Conservation (phyloP, 1,284 basidiomycete species). For the Puccinia novopanici region DNA sequence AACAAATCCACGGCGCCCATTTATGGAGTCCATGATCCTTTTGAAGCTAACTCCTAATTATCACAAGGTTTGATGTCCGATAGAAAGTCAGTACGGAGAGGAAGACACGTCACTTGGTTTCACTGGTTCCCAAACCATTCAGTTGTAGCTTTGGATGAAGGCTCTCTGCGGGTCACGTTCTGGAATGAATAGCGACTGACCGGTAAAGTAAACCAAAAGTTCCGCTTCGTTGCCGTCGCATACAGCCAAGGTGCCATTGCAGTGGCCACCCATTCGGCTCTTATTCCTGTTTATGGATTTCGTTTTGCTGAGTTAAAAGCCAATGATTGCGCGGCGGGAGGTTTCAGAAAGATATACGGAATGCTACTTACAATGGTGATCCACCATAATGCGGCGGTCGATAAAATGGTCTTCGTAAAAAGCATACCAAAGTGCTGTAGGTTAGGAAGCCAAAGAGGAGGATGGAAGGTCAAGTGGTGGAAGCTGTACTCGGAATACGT, state of each 20-base stretch:
- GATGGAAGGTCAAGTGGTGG: constrained; percentile 37
- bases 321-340: neutral
- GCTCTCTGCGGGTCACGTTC: no score
- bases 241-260: constrained; percentile 48
- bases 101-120: neutral
- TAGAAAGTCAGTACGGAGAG: neutral
- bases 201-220: constrained; percentile 32
- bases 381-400: constrained; percentile 24
- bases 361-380: constrained; percentile 34
- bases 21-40: constrained; percentile 42
- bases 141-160: no score
- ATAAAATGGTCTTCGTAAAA: constrained; percentile 34
- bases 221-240: constrained; percentile 19
- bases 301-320: neutral
- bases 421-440: constrained; percentile 29
- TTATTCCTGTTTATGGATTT: constrained; percentile 11
- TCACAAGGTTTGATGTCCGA: neutral
- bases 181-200: neutral
- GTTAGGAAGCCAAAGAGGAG: constrained; percentile 42
- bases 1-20: constrained; percentile 50
- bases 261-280: constrained; percentile 37
- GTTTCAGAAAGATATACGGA: neutral
- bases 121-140: no score
- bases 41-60: constrained; percentile 29
- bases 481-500: neutral